A percentile compares a stretch with the other conserved stretches of the same genome.
phyloP scores from a whole-genome alignment of 306 rosid genomes.

The Acacia acuminata region DNA sequence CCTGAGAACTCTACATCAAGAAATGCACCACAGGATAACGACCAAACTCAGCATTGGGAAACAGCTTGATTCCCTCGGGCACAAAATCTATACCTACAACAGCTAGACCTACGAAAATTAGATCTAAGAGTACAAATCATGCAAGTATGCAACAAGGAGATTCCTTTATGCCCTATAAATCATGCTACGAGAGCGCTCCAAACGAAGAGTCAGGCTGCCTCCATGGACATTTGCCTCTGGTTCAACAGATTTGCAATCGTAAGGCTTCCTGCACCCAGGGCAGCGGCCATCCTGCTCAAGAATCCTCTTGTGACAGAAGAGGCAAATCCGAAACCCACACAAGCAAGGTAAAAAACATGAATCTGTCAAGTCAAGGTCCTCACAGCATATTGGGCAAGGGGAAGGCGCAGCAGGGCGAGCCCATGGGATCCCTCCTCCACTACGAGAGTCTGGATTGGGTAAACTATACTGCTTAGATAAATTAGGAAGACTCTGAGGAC shows the following conservation, averaged over 20 bases:
- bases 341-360: slow-evolving; percentile 82
- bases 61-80: slow-evolving; percentile 58
- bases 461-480: slow-evolving; percentile 80
- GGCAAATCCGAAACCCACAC: slow-evolving; percentile 95
- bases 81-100: slow-evolving; percentile 55
- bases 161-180: slow-evolving; percentile 67
- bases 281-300: slow-evolving; percentile 92
- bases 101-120: slow-evolving; percentile 58
- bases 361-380: slow-evolving; percentile 92
- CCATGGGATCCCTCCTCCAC: slow-evolving; percentile 67
- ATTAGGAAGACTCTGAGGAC: slow-evolving; percentile 92
- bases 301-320: slow-evolving; percentile 97
- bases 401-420: slow-evolving; percentile 50
- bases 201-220: slow-evolving; percentile 58
- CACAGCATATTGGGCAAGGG: slow-evolving; percentile 87
- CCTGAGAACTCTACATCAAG: slow-evolving; percentile 67
- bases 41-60: slow-evolving; percentile 50
- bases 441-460: slow-evolving; percentile 57
- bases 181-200: slow-evolving; percentile 91
- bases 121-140: slow-evolving; percentile 50
- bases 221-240: slow-evolving; percentile 64
- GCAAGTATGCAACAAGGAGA: slow-evolving; percentile 47
- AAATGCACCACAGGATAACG: slow-evolving; percentile 64
- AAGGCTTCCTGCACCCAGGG: slow-evolving; percentile 96
- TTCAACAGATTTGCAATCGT: slow-evolving; percentile 58